Evolutionary conservation across 306 rosid species (phyloP).

Genomic region (Prunus salicina): DNA sequence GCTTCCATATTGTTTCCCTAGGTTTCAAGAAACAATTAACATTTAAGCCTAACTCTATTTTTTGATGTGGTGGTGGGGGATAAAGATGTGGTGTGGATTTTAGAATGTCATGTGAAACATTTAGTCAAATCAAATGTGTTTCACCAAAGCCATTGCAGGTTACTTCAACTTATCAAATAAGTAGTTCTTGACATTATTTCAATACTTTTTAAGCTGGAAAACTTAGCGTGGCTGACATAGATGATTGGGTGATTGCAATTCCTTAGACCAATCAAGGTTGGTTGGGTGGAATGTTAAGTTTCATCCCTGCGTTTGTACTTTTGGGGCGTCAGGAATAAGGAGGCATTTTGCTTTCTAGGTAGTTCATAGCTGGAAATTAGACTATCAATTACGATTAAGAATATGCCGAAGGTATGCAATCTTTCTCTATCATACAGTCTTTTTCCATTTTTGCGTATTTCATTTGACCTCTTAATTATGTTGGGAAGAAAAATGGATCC

Average conservation of each 20-base stretch:
- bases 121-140: background rate
- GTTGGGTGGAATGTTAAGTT: background rate
- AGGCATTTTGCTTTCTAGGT: conserved; percentile 5
- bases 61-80: background rate
- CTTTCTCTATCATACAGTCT: background rate
- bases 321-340: background rate
- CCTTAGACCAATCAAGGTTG: background rate
- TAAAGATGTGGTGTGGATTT: background rate
- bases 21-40: background rate
- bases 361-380: background rate
- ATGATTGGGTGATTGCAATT: background rate
- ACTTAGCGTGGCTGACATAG: background rate
- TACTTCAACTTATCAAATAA: background rate
- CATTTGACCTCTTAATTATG: conserved; percentile 2
- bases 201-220: background rate
- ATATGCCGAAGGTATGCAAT: background rate
- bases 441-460: background rate
- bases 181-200: background rate
- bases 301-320: background rate
- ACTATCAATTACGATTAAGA: background rate
- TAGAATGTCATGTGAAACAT: background rate
- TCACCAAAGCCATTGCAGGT: background rate
- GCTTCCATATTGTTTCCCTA: background rate
- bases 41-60: background rate
- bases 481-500: background rate